Conservation (phyloP, 2,329 filamentous ascomycete genomes). For the Colletotrichum tropicicola region DNA sequence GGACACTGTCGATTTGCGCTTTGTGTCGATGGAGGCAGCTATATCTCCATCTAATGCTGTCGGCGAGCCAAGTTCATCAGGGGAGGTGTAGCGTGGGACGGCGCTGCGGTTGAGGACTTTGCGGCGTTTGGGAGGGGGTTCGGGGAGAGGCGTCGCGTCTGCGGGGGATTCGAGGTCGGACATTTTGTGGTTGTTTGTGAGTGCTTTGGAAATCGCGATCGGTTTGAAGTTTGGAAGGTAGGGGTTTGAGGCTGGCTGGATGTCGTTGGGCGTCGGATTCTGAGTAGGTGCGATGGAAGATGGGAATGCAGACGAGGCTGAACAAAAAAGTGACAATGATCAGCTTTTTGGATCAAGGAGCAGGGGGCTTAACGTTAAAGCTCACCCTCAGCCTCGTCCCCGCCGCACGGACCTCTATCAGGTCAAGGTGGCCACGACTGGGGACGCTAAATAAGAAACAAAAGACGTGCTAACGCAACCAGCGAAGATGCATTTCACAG, state of each 20-base stretch:
- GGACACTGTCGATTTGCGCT: neutral
- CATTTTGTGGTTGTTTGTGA: conserved; percentile 33
- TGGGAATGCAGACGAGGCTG: neutral
- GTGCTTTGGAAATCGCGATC: neutral
- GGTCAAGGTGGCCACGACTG: neutral
- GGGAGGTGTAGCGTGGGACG: conserved; percentile 53
- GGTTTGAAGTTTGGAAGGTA: neutral
- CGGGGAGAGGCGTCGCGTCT: conserved; percentile 33
- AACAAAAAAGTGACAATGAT: conserved; percentile 1
- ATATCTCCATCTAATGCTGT: neutral
- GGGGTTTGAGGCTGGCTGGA: neutral
- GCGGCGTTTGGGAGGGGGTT: conserved; percentile 50
- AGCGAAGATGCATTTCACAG: neutral
- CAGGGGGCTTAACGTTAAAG: conserved; percentile 18
- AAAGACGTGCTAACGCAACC: neutral
- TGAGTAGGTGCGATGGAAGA: no score
- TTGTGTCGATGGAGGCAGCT: neutral
- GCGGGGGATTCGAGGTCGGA: conserved; percentile 35
- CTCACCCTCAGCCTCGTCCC: conserved; percentile 17
- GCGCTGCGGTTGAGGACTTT: conserved; percentile 48
- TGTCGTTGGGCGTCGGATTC: no score
- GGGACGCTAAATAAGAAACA: conserved; percentile 13
- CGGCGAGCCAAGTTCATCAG: conserved; percentile 47
- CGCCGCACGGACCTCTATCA: neutral
- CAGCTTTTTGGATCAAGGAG: neutral